A percentile compares a stretch with the other conserved stretches of the same genome.
Conservation (phyloP, 2,329 filamentous ascomycete genomes). For the Chrysosporium queenslandicum region DNA sequence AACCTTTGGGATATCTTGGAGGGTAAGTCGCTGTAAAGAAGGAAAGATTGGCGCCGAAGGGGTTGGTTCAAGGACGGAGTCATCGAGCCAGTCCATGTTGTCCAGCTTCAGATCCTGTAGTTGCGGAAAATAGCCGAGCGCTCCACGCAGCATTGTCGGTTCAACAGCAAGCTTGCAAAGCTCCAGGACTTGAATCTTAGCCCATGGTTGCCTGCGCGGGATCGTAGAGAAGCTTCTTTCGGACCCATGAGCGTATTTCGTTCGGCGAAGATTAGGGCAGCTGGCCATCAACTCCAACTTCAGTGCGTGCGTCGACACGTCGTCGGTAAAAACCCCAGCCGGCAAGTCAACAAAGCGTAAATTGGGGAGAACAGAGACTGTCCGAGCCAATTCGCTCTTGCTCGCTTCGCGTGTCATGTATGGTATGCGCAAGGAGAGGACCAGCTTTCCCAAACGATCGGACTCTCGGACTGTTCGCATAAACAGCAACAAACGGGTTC, state of each 20-base stretch:
- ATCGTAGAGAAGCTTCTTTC: conserved; percentile 68
- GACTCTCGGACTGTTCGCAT: conserved; percentile 74
- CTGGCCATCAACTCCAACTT: conserved; percentile 74
- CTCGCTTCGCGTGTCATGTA: conserved; percentile 90
- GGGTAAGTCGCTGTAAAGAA: conserved; percentile 59
- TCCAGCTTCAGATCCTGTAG: conserved; percentile 67
- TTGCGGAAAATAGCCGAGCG: conserved; percentile 55
- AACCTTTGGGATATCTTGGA: conserved; percentile 61
- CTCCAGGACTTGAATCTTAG: conserved; percentile 35
- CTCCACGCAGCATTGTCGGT: conserved; percentile 49
- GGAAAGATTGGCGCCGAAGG: conserved; percentile 63
- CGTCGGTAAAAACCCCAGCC: conserved; percentile 75
- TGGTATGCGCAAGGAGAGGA: conserved; percentile 74
- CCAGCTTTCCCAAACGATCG: conserved; percentile 56
- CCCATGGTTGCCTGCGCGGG: conserved; percentile 43
- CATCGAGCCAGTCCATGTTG: conserved; percentile 59
- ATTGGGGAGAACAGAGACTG: conserved; percentile 74
- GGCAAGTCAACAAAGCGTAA: conserved; percentile 84
- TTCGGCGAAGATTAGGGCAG: conserved; percentile 76
- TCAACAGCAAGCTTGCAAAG: conserved; percentile 32
- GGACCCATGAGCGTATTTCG: conserved; percentile 70
- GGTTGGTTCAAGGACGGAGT: conserved; percentile 61
- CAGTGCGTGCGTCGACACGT: conserved; percentile 62
- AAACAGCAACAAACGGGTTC: conserved; percentile 64
- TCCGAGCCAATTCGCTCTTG: conserved; percentile 73